These are phyloP conservation scores for Hypoxylon perforatum DNA, from an alignment of 495 filamentous ascomycete genomes.

Conservation along the genomic window DNA sequence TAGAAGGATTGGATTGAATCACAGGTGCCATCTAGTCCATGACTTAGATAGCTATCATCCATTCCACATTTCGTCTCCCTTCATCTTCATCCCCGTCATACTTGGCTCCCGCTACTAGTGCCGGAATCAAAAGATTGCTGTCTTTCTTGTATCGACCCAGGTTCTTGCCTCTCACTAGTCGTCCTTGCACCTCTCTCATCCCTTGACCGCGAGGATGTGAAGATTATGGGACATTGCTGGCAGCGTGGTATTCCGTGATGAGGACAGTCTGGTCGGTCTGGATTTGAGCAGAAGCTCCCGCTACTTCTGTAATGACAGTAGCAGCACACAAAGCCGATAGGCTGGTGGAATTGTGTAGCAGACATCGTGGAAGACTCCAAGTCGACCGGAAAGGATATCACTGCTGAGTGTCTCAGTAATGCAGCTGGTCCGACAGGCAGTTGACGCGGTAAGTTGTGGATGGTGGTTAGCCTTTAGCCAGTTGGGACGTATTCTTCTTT, in stretches of 20 bases:
- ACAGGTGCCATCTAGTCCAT: no score
- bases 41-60: no score
- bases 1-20: no score
- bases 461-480: neutral
- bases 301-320: constrained; percentile 36
- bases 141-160: constrained; percentile 1
- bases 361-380: constrained; percentile 1
- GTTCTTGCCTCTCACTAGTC: neutral
- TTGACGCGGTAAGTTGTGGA: neutral
- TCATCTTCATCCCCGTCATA: neutral
- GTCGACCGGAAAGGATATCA: neutral
- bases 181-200: neutral
- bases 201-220: constrained; percentile 15
- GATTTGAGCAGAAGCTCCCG: constrained; percentile 39
- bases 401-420: neutral
- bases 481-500: neutral
- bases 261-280: constrained; percentile 28
- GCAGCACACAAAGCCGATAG: constrained; percentile 42
- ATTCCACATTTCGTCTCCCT: neutral
- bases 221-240: constrained; percentile 30
- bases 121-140: constrained; percentile 13
- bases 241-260: constrained; percentile 34
- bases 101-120: constrained; percentile 10
- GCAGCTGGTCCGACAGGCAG: neutral
- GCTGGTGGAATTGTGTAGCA: constrained; percentile 28